These are phyloP conservation scores for Trametes cingulata DNA, from an alignment of 768 basidiomycete genomes.

Conservation along the genomic window DNA sequence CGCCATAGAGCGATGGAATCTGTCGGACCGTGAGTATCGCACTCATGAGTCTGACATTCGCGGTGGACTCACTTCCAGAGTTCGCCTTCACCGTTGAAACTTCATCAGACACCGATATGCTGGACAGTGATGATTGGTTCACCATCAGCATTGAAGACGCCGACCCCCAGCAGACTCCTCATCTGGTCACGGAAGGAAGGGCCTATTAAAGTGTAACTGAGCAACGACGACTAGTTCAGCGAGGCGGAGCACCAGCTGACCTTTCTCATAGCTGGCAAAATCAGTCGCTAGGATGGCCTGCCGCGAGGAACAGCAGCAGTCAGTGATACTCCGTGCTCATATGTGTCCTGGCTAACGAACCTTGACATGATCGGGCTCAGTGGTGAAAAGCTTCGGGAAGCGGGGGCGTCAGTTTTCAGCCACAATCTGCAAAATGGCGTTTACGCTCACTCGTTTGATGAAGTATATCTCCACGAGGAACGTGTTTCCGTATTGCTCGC, in stretches of 20 bases:
- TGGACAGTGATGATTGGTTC: no score
- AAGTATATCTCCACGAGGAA: constrained; percentile 1
- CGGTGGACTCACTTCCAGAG: constrained; percentile 38
- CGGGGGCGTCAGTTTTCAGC: neutral
- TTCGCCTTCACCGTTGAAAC: no score
- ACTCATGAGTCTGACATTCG: no score
- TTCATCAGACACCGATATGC: no score
- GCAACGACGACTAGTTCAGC: neutral
- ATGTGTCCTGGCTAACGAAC: constrained; percentile 18
- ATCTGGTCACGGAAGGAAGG: constrained; percentile 32
- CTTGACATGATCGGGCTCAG: constrained; percentile 43
- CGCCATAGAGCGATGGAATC: constrained; percentile 45
- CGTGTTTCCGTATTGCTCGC: constrained; percentile 13
- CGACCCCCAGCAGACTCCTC: constrained; percentile 32
- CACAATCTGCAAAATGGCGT: no score
- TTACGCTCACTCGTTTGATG: constrained; percentile 4
- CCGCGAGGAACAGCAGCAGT: neutral
- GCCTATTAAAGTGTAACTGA: neutral
- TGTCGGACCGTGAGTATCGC: constrained; percentile 4
- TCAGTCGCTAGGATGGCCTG: constrained; percentile 42
- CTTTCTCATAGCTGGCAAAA: constrained; percentile 40
- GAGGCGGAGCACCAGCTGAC: constrained; percentile 9
- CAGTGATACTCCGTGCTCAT: neutral
- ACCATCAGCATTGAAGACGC: constrained; percentile 45
- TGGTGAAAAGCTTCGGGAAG: constrained; percentile 35